Conservation (phyloP, 441 rosid species). For the Adansonia grandidieri region DNA sequence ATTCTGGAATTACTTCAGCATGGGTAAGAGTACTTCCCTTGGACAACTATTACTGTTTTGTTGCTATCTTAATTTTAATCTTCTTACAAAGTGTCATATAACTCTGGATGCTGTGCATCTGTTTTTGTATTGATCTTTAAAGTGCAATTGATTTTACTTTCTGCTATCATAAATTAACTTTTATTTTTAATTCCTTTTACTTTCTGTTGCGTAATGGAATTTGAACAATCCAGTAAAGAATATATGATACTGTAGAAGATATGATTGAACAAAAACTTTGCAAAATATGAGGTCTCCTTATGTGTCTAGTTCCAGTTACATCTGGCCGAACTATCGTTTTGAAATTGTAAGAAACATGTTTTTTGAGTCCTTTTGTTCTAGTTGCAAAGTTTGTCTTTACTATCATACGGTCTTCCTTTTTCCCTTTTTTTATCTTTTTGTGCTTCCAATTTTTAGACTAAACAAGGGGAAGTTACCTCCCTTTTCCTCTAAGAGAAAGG, state of each 20-base stretch:
- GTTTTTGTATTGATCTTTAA: slow-evolving; percentile 3
- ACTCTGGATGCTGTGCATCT: not conserved
- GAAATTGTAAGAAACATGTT: not conserved
- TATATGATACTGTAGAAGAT: not conserved
- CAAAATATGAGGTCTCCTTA: not conserved
- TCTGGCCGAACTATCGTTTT: not conserved
- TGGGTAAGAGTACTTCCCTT: slow-evolving; percentile 56
- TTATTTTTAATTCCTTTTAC: not conserved
- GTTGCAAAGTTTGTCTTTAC: not conserved
- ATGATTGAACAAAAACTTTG: not conserved
- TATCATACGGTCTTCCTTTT: not conserved
- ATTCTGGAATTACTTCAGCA: slow-evolving; percentile 94
- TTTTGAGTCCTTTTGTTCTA: slow-evolving; percentile 14
- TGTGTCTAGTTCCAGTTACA: not conserved
- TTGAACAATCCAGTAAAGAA: slow-evolving; percentile 11
- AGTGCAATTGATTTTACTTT: not conserved
- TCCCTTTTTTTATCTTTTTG: not conserved
- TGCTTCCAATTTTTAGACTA: not conserved
- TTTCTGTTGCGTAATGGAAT: not conserved
- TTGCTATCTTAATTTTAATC: not conserved
- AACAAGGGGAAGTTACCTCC: not conserved
- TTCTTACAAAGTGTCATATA: not conserved
- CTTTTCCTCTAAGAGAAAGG: not conserved
- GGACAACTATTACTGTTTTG: not conserved
- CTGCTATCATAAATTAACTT: not conserved